phyloP scores from a whole-genome alignment of 1,284 basidiomycete genomes.

The Sporisorium graminicola region DNA sequence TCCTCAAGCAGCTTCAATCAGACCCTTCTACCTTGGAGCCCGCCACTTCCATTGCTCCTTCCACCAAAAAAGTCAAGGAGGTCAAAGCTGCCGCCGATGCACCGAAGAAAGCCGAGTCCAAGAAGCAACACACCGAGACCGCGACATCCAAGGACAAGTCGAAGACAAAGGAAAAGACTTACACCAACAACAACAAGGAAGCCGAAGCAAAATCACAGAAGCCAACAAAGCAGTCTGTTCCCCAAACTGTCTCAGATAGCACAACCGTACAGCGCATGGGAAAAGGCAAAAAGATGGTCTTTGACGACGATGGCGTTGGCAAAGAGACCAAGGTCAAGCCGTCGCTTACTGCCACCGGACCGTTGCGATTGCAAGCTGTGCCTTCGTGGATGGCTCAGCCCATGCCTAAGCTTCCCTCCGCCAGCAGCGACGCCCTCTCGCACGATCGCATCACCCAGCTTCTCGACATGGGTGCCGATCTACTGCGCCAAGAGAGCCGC shows the following conservation, averaged over 20 bases:
- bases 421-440: slow-evolving; percentile 13
- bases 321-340: slow-evolving; percentile 30
- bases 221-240: slow-evolving; percentile 11
- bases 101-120: slow-evolving; percentile 16
- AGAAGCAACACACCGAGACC: slow-evolving; percentile 13
- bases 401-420: slow-evolving; percentile 42
- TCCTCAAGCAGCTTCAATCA: slow-evolving; percentile 41
- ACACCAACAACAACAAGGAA: slow-evolving; percentile 12
- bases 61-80: slow-evolving; percentile 16
- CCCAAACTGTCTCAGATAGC: slow-evolving; percentile 17
- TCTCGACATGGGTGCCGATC: slow-evolving; percentile 52
- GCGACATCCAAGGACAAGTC: slow-evolving; percentile 16
- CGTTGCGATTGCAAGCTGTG: slow-evolving; percentile 53
- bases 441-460: slow-evolving; percentile 53
- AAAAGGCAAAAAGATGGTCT: slow-evolving; percentile 55
- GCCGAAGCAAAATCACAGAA: slow-evolving; percentile 29
- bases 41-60: not conserved
- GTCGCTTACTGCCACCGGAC: slow-evolving; percentile 10
- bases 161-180: slow-evolving; percentile 19
- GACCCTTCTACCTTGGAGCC: slow-evolving; percentile 29
- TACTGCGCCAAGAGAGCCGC: slow-evolving; percentile 56
- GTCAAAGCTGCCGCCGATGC: slow-evolving; percentile 13
- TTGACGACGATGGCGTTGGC: slow-evolving; percentile 50
- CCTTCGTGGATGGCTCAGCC: slow-evolving; percentile 52
- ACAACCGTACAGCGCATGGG: slow-evolving; percentile 34